Conservation (phyloP, 768 basidiomycete genomes). For the Tricholoma sp. region DNA sequence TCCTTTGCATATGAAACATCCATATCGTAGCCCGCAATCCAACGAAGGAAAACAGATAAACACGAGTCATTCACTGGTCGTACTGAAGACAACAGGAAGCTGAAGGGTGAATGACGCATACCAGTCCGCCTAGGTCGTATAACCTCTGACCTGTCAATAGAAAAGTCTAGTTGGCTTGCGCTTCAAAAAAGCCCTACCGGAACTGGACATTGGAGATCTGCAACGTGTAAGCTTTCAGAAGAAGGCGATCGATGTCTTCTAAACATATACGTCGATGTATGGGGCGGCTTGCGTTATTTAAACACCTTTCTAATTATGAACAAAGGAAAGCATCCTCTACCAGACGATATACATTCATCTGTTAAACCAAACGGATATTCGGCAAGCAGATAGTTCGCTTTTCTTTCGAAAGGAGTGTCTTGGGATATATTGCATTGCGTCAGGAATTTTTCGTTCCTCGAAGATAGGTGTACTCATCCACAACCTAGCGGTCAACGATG, state of each 20-base stretch:
- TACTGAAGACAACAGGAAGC: constrained; percentile 44
- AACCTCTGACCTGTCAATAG: constrained; percentile 29
- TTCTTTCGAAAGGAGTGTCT: constrained; percentile 76
- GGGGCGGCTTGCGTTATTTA: constrained; percentile 17
- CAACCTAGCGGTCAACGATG: constrained; percentile 53
- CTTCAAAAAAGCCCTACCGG: constrained; percentile 45
- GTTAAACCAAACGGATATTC: constrained; percentile 75
- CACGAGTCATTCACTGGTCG: constrained; percentile 34
- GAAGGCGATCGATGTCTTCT: constrained; percentile 64
- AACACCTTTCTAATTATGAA: constrained; percentile 12
- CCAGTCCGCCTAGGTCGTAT: not conserved
- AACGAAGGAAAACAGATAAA: constrained; percentile 54
- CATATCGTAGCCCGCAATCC: constrained; percentile 32
- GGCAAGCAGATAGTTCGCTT: constrained; percentile 67
- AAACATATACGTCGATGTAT: constrained; percentile 72
- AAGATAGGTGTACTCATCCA: not conserved
- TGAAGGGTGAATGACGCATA: constrained; percentile 53
- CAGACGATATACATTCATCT: constrained; percentile 71
- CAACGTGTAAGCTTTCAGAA: constrained; percentile 64
- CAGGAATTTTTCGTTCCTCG: constrained; percentile 13
- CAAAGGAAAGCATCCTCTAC: constrained; percentile 66
- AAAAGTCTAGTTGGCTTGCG: constrained; percentile 70
- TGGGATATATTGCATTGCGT: constrained; percentile 63
- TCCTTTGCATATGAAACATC: constrained; percentile 6
- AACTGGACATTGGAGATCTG: constrained; percentile 65